Base-by-base conservation (phyloP, 73 alveolate species). In the Paramecium sexaurelia region DNA sequence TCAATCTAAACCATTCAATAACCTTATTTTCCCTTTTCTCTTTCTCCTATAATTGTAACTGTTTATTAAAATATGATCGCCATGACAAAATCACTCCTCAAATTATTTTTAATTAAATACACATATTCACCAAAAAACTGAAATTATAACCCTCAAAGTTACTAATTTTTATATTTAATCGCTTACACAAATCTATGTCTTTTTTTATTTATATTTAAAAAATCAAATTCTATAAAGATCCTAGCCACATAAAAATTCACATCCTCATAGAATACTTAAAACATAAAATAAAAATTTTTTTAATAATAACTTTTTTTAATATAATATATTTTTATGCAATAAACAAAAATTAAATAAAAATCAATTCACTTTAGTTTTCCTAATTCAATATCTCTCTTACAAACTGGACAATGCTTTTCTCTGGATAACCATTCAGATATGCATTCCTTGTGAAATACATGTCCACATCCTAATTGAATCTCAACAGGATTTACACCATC, bases 401-500 rank as follows among this genome's bases (percentile, higher is more conserved):
- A 92, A 32, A 86, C 91, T 15, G 95, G 95, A 33, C 95, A 92
- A 57, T 57, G 75, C n/a, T 57, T 68, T 1, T 66, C 40, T 36
- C 73, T 55, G 8, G 43, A 47, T 75, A 92, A 24, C 96, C 96
- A 93, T 37, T 68, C 45, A 39, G 61, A 57, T 15, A 92, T 92
- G 36, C 96, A 93, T 26, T 92, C 94, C 40, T 85, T 75, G 55
- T 93, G 96, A 37, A 93, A 93, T 11, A 91, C 71, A 27, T 93
- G 96, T 75, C 87, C 84, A 55, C 96, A 93, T 33, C 55, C 66
- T 26, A 85, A 55, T 41, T 35, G 8, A 4, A 73, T 73, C 35
- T 73, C 87, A 35, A 73, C 57, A 32, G 87, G 66, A 37, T 37
- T 73, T 20, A 26, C 45, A 73, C 87, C 19, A 9, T 73, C 87